Evolutionary conservation across 805 yeast species (phyloP), one percentile per base, ranked within the genome.

Genomic region (Candida tallmaniae): DNA sequence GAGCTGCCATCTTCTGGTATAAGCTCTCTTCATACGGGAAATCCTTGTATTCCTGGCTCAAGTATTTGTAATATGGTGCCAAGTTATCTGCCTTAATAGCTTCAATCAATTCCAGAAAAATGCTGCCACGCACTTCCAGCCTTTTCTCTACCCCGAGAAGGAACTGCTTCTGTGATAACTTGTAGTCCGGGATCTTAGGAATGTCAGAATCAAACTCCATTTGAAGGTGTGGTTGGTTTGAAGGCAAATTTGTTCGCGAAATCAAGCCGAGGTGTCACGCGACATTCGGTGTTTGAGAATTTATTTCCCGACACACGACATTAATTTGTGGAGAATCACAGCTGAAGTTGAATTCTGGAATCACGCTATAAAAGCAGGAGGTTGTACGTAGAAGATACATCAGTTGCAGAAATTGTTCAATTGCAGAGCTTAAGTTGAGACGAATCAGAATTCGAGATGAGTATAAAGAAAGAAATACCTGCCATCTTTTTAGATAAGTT

Each of bases 1-100:
- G 68, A 2, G 56, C 62, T 6, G 54, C 45, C 51, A 89, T 55
- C 23, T 65, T 45, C 18, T 74, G 56, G 53, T 80, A 83, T 22
- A 80, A 48, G 0, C 51, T 35, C 42, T 78, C 73, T 50, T 89
- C 93, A 73, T 78, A 84, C 29, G 50, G 70, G 54, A 58, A 76
- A 31, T 47, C 54, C 3, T 56, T 52, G 26, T 62, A 43, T 42
- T 47, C 67, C 22, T 42, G 39, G 19, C 60, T 52, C 32, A 93
- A 67, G 54, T 81, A 75, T 50, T 78, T 65, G 62, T 87, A 93
- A 58, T 86, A 83, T 6, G 96, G 94, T 1, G 84, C 95, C 72
- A 88, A 72, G 46, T 77, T 70, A 32, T 80, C 75, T 19, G 66
- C 62, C 42, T 69, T 66, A 48, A 93, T 78, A 29, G 73, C 65